phyloP scores from a whole-genome alignment of 169 alveolate genomes.

The Besnoitia besnoiti region DNA sequence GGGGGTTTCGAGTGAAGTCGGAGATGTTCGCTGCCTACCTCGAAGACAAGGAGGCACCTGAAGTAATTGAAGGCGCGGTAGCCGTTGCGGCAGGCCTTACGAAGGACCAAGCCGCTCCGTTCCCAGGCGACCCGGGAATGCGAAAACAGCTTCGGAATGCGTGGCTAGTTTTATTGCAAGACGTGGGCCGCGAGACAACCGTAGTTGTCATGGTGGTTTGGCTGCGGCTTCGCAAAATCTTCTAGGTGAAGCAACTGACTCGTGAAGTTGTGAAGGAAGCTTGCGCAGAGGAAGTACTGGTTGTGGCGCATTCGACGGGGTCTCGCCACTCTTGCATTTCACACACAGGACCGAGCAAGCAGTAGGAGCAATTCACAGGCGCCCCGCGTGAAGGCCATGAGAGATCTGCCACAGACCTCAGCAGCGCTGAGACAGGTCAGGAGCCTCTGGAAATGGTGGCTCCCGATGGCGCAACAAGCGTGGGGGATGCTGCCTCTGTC shows the following conservation, averaged over 20 bases:
- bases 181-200: no score
- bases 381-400: no score
- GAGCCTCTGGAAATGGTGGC: no score
- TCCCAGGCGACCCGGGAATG: neutral
- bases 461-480: no score
- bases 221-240: no score
- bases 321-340: neutral
- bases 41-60: neutral
- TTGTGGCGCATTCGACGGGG: neutral
- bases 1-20: neutral
- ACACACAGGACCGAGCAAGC: neutral
- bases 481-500: no score
- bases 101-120: neutral
- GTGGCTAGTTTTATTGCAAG: neutral
- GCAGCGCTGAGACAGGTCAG: no score
- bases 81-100: neutral
- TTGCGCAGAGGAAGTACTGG: no score
- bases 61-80: neutral
- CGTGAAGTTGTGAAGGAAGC: no score
- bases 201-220: no score
- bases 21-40: neutral
- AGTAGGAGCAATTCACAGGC: neutral
- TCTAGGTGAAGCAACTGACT: no score
- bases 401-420: no score
- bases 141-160: neutral